These are phyloP conservation scores for Trichoderma harzianum DNA, from an alignment of 2,329 filamentous ascomycete species.

Conservation along the genomic window DNA sequence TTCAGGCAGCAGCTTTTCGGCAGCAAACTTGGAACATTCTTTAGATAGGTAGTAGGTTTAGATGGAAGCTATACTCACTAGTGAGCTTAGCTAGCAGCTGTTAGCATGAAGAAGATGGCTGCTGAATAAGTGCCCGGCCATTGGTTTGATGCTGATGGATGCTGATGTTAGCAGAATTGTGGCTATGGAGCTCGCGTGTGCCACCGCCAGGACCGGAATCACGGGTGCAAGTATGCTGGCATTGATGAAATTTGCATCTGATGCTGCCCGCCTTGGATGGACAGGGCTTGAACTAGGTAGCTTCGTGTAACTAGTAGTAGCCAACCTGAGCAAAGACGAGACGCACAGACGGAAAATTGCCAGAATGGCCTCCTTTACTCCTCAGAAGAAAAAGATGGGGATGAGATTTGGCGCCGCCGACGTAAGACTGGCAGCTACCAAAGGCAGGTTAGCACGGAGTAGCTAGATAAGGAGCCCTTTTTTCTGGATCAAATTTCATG, in stretches of 20 bases:
- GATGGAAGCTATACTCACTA: background rate
- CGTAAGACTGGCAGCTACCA: conserved; percentile 11
- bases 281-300: background rate
- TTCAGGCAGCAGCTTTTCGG: background rate
- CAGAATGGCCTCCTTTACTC: background rate
- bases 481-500: background rate
- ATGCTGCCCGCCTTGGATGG: too few relatives aligned
- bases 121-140: background rate
- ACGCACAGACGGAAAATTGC: background rate
- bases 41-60: background rate
- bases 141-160: too few relatives aligned
- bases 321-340: background rate
- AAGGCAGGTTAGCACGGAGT: background rate
- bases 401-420: conserved; percentile 10
- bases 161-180: background rate
- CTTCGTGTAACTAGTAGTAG: background rate
- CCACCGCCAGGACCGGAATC: too few relatives aligned
- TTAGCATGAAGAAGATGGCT: background rate
- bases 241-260: too few relatives aligned
- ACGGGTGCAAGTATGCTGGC: too few relatives aligned
- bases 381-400: background rate
- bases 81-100: background rate
- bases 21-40: background rate
- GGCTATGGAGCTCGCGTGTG: background rate
- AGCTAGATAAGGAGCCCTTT: background rate